These are phyloP conservation scores for Phaeotremella fagi DNA, from an alignment of 768 basidiomycete genomes.

Conservation along the genomic window DNA sequence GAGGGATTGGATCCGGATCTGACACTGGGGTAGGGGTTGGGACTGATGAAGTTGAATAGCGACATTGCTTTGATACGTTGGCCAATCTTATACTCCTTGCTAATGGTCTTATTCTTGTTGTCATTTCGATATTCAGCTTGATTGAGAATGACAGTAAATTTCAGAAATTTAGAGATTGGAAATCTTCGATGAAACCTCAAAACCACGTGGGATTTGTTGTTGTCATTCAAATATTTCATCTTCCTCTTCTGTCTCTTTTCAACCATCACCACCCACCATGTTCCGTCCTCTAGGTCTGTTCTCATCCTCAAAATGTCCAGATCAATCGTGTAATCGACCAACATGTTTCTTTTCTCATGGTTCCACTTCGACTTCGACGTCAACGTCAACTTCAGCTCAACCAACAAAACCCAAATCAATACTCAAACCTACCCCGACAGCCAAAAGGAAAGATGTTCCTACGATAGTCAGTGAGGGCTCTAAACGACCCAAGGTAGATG, in stretches of 20 bases:
- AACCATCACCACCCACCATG: constrained; percentile 11
- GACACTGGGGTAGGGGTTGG: not conserved
- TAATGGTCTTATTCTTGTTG: no score
- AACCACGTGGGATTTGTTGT: not conserved
- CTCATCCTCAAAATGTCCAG: constrained; percentile 22
- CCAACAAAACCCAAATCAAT: no score
- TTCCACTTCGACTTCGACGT: constrained; percentile 9
- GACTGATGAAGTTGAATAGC: not conserved
- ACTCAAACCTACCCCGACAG: not conserved
- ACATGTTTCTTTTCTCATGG: constrained; percentile 36
- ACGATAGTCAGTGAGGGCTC: not conserved
- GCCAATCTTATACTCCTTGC: no score
- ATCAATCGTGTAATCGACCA: constrained; percentile 25
- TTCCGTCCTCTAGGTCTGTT: constrained; percentile 36
- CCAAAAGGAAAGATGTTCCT: not conserved
- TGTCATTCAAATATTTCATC: not conserved
- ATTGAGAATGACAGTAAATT: no score
- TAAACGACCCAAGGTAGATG: not conserved
- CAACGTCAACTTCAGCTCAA: no score
- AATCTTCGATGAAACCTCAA: no score
- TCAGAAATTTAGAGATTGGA: no score
- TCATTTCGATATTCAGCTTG: no score
- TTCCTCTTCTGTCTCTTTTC: not conserved
- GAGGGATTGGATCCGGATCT: not conserved
- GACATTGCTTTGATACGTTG: no score